Evolutionary conservation across 768 basidiomycete genomes (phyloP).

Genomic region (Pulveroboletus frians): DNA sequence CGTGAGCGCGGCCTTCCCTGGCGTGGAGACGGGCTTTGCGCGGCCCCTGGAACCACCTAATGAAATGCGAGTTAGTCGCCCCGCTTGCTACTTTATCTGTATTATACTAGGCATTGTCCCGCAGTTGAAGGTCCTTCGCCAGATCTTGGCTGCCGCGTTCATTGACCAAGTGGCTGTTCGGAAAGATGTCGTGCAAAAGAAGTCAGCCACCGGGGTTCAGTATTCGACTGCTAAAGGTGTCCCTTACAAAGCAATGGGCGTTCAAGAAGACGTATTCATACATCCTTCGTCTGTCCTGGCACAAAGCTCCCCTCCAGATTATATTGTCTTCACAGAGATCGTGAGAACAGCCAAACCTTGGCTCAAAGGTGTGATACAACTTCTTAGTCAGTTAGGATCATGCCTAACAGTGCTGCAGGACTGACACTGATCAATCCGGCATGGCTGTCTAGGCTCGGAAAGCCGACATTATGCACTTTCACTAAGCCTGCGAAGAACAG

Average conservation of each 20-base stretch:
- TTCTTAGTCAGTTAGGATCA: not conserved
- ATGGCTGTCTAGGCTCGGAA: conserved; percentile 83
- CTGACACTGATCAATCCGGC: conserved; percentile 80
- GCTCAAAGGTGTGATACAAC: conserved; percentile 61
- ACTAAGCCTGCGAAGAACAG: conserved; percentile 77
- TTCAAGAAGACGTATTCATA: conserved; percentile 84
- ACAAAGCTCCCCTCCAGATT: conserved; percentile 72
- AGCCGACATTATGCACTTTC: conserved; percentile 77
- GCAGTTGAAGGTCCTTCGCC: conserved; percentile 85
- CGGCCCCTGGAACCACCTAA: conserved; percentile 71
- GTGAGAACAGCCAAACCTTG: conserved; percentile 69
- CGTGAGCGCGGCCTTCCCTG: conserved; percentile 72
- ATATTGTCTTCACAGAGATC: conserved; percentile 77
- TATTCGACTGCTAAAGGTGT: conserved; percentile 75
- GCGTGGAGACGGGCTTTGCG: conserved; percentile 52
- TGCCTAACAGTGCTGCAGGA: conserved; percentile 37
- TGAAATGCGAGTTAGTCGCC: conserved; percentile 59
- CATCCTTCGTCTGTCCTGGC: conserved; percentile 85
- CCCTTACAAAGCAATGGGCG: conserved; percentile 74
- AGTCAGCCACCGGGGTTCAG: conserved; percentile 54
- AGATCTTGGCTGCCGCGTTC: conserved; percentile 83
- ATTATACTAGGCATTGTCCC: conserved; percentile 5
- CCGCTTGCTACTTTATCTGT: not conserved
- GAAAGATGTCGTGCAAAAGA: conserved; percentile 70
- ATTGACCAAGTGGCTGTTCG: conserved; percentile 94